phyloP scores from a whole-genome alignment of 345 rosid species.

The Ricinus communis region DNA sequence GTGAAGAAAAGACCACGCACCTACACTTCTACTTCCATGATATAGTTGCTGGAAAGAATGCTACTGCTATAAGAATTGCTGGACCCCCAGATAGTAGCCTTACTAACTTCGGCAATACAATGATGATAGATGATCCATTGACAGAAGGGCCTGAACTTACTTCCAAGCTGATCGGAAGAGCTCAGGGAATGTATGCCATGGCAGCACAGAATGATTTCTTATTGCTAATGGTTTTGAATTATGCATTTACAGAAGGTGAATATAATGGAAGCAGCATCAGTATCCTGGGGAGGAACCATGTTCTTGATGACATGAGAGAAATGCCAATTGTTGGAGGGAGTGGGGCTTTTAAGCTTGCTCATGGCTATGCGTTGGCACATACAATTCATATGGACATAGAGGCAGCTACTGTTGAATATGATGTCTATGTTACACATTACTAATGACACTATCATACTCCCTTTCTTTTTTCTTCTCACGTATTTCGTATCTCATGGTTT shows the following conservation, averaged over 20 bases:
- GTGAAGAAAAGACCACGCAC: conserved; percentile 16
- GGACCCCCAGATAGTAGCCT: conserved; percentile 1
- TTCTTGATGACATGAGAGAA: conserved; percentile 15
- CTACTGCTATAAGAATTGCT: conserved; percentile 14
- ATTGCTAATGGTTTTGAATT: conserved; percentile 18
- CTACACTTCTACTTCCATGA: conserved; percentile 27
- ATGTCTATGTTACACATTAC: conserved; percentile 36
- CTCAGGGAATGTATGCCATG: conserved; percentile 36
- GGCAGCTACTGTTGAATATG: conserved; percentile 39
- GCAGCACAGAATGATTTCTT: conserved; percentile 5
- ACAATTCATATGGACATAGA: background rate
- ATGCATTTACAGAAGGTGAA: conserved; percentile 18
- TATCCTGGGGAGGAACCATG: conserved; percentile 25
- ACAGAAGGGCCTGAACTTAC: conserved; percentile 37
- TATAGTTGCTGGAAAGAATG: conserved; percentile 13
- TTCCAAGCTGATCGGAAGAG: conserved; percentile 42
- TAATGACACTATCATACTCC: background rate
- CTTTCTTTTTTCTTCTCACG: background rate
- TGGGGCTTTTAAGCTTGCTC: conserved; percentile 28
- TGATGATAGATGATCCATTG: conserved; percentile 36
- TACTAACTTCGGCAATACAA: conserved; percentile 30
- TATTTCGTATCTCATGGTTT: background rate
- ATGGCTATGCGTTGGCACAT: conserved; percentile 29
- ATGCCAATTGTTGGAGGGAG: conserved; percentile 33
- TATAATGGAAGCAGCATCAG: conserved; percentile 31